A percentile compares a stretch with the other conserved stretches of the same genome.
phyloP scores from a whole-genome alignment of 2,329 filamentous ascomycete species.

The Colletotrichum lindemuthianum region DNA sequence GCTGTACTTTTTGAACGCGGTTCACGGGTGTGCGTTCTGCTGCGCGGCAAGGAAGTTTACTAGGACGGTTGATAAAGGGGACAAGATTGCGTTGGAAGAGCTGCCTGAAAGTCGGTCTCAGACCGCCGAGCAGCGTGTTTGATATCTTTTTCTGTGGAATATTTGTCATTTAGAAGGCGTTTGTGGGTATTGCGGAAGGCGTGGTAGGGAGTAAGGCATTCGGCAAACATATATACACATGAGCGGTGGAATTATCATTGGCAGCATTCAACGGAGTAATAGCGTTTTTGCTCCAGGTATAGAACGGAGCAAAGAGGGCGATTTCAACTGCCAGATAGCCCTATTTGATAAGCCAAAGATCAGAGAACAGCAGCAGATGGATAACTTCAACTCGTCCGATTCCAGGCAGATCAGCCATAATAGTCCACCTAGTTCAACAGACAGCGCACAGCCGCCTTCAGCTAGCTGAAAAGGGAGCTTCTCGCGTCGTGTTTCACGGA shows the following conservation, averaged over 20 bases:
- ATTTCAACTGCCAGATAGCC: no score
- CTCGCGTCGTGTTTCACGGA: background rate
- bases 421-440: no score
- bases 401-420: no score
- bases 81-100: constrained; percentile 7
- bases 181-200: background rate
- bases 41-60: constrained; percentile 17
- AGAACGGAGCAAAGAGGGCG: no score
- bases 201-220: background rate
- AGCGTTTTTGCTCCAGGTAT: no score
- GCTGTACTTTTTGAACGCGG: constrained; percentile 15
- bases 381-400: no score
- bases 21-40: constrained; percentile 17
- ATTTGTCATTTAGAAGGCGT: background rate
- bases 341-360: no score
- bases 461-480: background rate
- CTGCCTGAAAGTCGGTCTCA: background rate
- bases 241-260: no score
- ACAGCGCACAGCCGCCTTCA: no score
- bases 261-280: no score
- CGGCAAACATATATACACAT: no score
- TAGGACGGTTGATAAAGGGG: background rate
- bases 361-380: no score
- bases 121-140: background rate
- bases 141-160: background rate